Conservation (phyloP, 2,329 filamentous ascomycete species). For the Huntiella abstrusa region DNA sequence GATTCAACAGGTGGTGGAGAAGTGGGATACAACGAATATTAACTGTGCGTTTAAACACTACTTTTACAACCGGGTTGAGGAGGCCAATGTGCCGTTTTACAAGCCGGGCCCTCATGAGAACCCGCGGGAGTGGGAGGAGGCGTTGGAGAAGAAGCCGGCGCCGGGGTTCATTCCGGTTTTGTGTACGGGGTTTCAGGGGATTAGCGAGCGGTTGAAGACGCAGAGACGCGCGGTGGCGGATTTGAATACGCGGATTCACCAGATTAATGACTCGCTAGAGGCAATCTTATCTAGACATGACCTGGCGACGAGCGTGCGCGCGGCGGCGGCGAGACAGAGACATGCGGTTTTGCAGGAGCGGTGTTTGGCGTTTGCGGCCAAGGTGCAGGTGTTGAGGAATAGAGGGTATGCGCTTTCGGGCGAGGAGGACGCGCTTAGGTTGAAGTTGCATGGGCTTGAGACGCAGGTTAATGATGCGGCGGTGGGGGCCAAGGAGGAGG, state of each 20-base stretch:
- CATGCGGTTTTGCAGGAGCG: slow-evolving; percentile 56
- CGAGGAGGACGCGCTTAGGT: slow-evolving; percentile 60
- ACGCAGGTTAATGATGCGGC: slow-evolving; percentile 55
- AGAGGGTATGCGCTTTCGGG: slow-evolving; percentile 63
- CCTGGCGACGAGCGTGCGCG: slow-evolving; percentile 54
- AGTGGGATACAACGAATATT: slow-evolving; percentile 52
- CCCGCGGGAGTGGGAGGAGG: slow-evolving; percentile 66
- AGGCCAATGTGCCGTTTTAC: slow-evolving; percentile 57
- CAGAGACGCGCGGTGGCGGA: slow-evolving; percentile 51
- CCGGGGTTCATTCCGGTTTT: slow-evolving; percentile 60
- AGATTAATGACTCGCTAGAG: slow-evolving; percentile 58
- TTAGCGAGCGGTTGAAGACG: slow-evolving; percentile 52
- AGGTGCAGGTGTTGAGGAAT: slow-evolving; percentile 65
- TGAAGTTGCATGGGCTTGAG: slow-evolving; percentile 51
- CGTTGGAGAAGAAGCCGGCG: slow-evolving; percentile 59
- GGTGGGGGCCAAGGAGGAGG: slow-evolving; percentile 57
- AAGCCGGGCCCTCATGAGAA: slow-evolving; percentile 52
- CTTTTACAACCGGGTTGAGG: slow-evolving; percentile 72
- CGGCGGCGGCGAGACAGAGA: slow-evolving; percentile 51
- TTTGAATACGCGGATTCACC: slow-evolving; percentile 55
- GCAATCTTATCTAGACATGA: slow-evolving; percentile 60
- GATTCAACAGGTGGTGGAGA: slow-evolving; percentile 48
- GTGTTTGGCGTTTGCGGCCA: slow-evolving; percentile 55
- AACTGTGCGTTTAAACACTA: slow-evolving; percentile 64
- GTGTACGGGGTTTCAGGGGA: slow-evolving; percentile 51